Percentiles rank a stretch among this genome's conserved stretches.
phyloP scores from a whole-genome alignment of 1,139 yeast species.

The Yamadazyma oceani region DNA sequence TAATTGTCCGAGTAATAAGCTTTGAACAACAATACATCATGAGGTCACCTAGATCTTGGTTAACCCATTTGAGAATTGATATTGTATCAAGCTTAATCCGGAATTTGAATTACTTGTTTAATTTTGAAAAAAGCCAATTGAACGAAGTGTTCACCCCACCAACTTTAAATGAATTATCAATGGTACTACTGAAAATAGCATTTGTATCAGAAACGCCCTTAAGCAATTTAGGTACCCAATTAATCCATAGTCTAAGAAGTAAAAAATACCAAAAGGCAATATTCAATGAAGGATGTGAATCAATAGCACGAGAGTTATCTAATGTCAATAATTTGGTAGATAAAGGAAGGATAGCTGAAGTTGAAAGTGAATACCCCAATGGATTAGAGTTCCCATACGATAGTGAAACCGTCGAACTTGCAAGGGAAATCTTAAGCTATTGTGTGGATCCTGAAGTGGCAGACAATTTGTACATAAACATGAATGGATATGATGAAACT shows the following conservation, averaged over 20 bases:
- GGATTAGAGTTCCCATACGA: slow-evolving; percentile 66
- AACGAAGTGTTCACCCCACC: slow-evolving; percentile 40
- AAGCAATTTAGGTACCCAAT: slow-evolving; percentile 33
- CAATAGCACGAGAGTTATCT: slow-evolving; percentile 38
- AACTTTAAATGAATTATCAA: slow-evolving; percentile 48
- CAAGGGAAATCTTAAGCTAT: slow-evolving; percentile 68
- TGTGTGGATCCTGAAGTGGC: slow-evolving; percentile 78
- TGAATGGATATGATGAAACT: slow-evolving; percentile 34
- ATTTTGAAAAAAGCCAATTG: slow-evolving; percentile 28
- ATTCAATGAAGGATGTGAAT: slow-evolving; percentile 45
- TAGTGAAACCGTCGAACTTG: slow-evolving; percentile 62
- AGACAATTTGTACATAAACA: slow-evolving; percentile 67
- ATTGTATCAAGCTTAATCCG: slow-evolving; percentile 41
- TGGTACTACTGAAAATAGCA: slow-evolving; percentile 56
- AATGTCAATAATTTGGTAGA: slow-evolving; percentile 23
- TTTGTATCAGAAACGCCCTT: slow-evolving; percentile 46
- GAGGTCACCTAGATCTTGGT: slow-evolving; percentile 47
- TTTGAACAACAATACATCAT: slow-evolving; percentile 51
- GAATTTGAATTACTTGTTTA: slow-evolving; percentile 34
- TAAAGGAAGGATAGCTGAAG: slow-evolving; percentile 24
- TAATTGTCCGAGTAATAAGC: slow-evolving; percentile 47
- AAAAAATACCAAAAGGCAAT: slow-evolving; percentile 24
- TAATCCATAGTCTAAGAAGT: slow-evolving; percentile 30
- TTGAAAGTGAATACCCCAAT: slow-evolving; percentile 47
- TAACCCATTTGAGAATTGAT: slow-evolving; percentile 40